These are phyloP conservation scores for Astragalus membranaceus DNA, from an alignment of 306 rosid genomes.

Conservation along the genomic window DNA sequence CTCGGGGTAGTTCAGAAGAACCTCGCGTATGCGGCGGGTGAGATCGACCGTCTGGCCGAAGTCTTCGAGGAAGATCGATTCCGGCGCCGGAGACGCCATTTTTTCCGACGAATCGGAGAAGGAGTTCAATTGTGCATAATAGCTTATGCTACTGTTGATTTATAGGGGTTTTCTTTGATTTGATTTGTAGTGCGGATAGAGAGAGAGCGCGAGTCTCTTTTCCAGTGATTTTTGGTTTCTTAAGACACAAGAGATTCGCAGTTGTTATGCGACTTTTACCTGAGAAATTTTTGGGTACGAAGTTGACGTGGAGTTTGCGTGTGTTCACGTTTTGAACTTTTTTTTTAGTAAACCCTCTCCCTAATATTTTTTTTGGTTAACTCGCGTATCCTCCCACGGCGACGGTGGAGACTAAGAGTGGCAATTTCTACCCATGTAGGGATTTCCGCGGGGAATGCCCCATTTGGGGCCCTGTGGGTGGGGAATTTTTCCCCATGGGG, in stretches of 20 bases:
- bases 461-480: too few relatives aligned
- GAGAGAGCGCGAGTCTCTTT: not conserved
- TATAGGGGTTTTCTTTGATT: not conserved
- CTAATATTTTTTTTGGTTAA: too few relatives aligned
- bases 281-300: not conserved
- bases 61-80: slow-evolving; percentile 75
- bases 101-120: not conserved
- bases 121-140: slow-evolving; percentile 1
- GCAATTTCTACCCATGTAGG: too few relatives aligned
- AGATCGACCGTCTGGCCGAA: slow-evolving; percentile 97
- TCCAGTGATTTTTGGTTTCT: not conserved
- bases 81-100: slow-evolving; percentile 47
- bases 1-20: slow-evolving; percentile 89
- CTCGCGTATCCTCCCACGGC: too few relatives aligned
- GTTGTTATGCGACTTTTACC: not conserved
- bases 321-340: not conserved
- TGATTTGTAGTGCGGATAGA: not conserved
- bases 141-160: not conserved
- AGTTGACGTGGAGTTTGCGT: not conserved
- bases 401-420: too few relatives aligned
- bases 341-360: too few relatives aligned
- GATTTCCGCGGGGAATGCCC: too few relatives aligned
- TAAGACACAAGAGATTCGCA: not conserved
- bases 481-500: too few relatives aligned
- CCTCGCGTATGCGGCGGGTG: slow-evolving; percentile 94